These are phyloP conservation scores for Gossypium laxum DNA, from an alignment of 441 rosid species.

Conservation along the genomic window DNA sequence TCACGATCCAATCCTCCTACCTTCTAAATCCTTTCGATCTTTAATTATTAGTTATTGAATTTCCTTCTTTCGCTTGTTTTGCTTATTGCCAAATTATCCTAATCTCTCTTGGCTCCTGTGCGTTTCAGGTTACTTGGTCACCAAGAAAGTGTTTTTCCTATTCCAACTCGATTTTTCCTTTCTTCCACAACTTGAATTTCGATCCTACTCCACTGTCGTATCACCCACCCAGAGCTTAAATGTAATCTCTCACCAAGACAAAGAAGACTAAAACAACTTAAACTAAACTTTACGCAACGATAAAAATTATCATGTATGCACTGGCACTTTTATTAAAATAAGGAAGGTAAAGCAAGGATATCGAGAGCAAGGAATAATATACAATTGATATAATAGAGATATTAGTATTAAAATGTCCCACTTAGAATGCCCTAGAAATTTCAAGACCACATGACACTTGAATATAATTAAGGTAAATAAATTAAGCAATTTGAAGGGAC, in stretches of 20 bases:
- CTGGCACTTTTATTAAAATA: background rate
- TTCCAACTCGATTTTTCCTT: background rate
- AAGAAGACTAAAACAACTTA: background rate
- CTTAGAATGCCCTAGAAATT: background rate
- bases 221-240: background rate
- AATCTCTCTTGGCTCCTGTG: background rate
- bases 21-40: background rate
- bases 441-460: background rate
- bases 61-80: background rate
- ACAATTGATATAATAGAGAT: background rate
- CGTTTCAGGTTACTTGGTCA: background rate
- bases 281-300: background rate
- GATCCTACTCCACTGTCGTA: background rate
- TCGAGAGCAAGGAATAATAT: background rate
- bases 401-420: background rate
- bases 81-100: background rate
- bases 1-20: background rate
- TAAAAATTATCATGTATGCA: background rate
- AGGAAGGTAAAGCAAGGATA: background rate
- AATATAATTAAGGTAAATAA: background rate
- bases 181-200: background rate
- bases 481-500: slow-evolving; percentile 11
- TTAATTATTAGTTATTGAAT: background rate
- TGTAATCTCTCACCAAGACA: background rate
- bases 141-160: background rate